Conservation (phyloP, 2,329 filamentous ascomycete species). For the Pestalotiopsis sp. region DNA sequence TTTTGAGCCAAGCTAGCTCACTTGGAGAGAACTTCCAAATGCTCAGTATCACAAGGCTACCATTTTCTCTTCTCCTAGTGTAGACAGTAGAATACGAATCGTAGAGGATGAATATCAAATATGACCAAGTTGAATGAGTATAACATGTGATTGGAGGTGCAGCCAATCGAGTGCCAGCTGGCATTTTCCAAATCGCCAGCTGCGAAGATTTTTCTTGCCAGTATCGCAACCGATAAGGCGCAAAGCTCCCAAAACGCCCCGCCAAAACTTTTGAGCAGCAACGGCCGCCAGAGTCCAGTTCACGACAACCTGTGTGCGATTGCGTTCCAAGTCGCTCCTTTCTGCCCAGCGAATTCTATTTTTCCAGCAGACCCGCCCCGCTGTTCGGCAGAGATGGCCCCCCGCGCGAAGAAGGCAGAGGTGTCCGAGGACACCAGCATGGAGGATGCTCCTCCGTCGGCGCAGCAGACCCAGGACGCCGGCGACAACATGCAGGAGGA, state of each 20-base stretch:
- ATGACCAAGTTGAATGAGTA: not conserved
- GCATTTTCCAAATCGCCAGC: not conserved
- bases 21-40: no score
- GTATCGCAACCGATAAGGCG: not conserved
- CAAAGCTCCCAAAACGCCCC: conserved; percentile 8
- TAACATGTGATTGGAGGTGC: not conserved
- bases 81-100: not conserved
- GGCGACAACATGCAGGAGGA: conserved; percentile 33
- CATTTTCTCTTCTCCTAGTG: no score
- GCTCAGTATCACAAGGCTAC: no score
- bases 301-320: not conserved
- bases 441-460: conserved; percentile 32
- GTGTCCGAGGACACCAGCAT: conserved; percentile 26
- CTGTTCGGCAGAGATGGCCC: conserved; percentile 11
- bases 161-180: not conserved
- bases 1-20: not conserved
- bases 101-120: not conserved
- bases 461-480: conserved; percentile 49
- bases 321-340: not conserved
- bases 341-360: not conserved
- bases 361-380: not conserved
- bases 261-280: conserved; percentile 14
- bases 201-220: not conserved
- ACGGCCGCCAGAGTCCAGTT: not conserved
- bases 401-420: conserved; percentile 12